Percentiles rank a stretch among this genome's conserved stretches.
Conservation (phyloP, 192 early-diverging fungal species). For the Funneliformis geosporum region DNA sequence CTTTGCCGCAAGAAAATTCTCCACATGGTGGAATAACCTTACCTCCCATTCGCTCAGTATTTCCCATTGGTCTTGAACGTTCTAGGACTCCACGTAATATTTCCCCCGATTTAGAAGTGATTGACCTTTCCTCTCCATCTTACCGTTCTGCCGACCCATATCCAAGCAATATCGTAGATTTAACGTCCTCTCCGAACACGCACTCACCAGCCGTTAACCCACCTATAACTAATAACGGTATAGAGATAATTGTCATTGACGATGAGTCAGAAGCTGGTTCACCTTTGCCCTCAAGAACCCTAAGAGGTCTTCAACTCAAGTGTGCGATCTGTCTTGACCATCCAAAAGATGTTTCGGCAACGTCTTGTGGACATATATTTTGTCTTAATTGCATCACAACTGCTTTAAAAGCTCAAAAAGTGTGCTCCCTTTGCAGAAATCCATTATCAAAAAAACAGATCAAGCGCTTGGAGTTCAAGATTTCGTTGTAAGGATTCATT, state of each 20-base stretch:
- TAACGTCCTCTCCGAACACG: background rate
- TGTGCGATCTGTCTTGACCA: slow-evolving; percentile 28
- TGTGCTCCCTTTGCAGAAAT: slow-evolving; percentile 26
- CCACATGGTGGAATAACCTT: slow-evolving; percentile 15
- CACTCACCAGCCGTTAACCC: background rate
- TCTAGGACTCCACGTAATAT: background rate
- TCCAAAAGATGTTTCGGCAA: slow-evolving; percentile 20
- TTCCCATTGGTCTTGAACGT: background rate
- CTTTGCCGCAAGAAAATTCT: slow-evolving; percentile 1
- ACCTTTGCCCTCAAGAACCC: background rate
- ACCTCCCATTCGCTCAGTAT: slow-evolving; percentile 9
- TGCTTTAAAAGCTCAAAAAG: slow-evolving; percentile 18
- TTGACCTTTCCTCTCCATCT: background rate
- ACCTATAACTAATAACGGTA: background rate
- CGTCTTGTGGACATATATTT: slow-evolving; percentile 30
- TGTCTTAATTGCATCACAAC: slow-evolving; percentile 13
- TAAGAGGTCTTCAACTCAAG: slow-evolving; percentile 7
- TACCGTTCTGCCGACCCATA: background rate
- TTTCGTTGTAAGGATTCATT: background rate
- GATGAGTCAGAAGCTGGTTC: slow-evolving; percentile 3
- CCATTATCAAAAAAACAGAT: background rate
- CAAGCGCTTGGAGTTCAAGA: background rate
- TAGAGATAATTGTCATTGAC: background rate
- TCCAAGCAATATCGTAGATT: background rate
- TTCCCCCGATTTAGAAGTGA: background rate